phyloP scores from a whole-genome alignment of 768 basidiomycete genomes.

The Pisolithus sp. region DNA sequence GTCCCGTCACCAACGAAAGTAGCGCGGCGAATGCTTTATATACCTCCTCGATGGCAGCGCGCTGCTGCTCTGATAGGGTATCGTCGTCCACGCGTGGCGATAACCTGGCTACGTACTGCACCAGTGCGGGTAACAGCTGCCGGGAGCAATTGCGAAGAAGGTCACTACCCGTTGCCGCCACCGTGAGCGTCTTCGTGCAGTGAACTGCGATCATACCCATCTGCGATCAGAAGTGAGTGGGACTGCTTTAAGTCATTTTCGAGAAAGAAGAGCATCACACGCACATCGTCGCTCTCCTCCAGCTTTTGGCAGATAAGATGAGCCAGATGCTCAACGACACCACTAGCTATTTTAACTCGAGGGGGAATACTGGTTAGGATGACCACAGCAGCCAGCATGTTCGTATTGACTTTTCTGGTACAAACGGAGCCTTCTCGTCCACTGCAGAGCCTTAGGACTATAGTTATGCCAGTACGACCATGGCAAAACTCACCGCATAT shows the following conservation, averaged over 20 bases:
- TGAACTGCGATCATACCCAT: constrained; percentile 81
- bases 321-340: constrained; percentile 78
- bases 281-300: constrained; percentile 61
- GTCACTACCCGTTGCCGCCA: constrained; percentile 62
- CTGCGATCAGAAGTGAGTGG: constrained; percentile 32
- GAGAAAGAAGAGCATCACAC: constrained; percentile 7
- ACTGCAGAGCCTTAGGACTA: constrained; percentile 34
- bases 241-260: background rate
- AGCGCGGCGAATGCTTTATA: constrained; percentile 75
- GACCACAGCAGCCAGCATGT: constrained; percentile 79
- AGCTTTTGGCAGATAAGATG: constrained; percentile 81
- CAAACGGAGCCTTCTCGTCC: constrained; percentile 75
- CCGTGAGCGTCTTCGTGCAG: constrained; percentile 78
- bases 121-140: constrained; percentile 70
- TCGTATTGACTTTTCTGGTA: constrained; percentile 81
- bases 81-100: constrained; percentile 57
- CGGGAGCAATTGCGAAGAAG: constrained; percentile 66
- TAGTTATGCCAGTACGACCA: constrained; percentile 29
- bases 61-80: constrained; percentile 47
- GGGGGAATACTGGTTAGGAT: constrained; percentile 75
- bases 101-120: constrained; percentile 72
- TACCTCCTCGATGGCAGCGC: constrained; percentile 66
- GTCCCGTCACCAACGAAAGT: constrained; percentile 48
- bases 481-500: constrained; percentile 90
- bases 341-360: constrained; percentile 58